Conservation (phyloP, 2,329 filamentous ascomycete genomes). For the Neonectria magnoliae region DNA sequence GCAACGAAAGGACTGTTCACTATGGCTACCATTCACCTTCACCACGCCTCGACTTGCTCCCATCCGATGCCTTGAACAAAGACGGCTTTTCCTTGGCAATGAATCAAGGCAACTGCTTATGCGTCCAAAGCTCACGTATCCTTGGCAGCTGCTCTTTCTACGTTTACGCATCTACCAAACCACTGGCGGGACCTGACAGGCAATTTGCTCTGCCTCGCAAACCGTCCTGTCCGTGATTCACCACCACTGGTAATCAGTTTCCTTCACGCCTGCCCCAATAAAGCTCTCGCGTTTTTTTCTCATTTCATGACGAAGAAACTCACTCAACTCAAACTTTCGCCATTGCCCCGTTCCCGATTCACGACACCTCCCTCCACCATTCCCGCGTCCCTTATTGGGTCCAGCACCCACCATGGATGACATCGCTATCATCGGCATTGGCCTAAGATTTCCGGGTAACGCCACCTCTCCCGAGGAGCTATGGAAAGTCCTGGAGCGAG, state of each 20-base stretch:
- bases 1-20: neutral
- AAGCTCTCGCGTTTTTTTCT: neutral
- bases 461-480: slow-evolving; percentile 55
- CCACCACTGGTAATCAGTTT: neutral
- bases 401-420: slow-evolving; percentile 47
- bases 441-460: slow-evolving; percentile 62
- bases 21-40: neutral
- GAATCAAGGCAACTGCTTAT: neutral
- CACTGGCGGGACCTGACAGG: neutral
- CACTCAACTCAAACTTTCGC: neutral
- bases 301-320: neutral
- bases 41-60: neutral
- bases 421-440: slow-evolving; percentile 63
- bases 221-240: neutral
- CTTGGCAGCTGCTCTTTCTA: neutral
- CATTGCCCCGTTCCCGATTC: neutral
- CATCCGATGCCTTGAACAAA: neutral
- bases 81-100: neutral
- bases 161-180: neutral
- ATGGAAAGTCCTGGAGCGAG: slow-evolving; percentile 59
- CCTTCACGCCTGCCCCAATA: neutral
- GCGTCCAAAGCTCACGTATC: too few relatives aligned
- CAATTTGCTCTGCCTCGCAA: neutral
- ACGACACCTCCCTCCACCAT: too few relatives aligned
- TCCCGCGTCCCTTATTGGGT: neutral